These are phyloP conservation scores for Uncinocarpus reesii DNA, from an alignment of 2,329 filamentous ascomycete species.

Conservation along the genomic window DNA sequence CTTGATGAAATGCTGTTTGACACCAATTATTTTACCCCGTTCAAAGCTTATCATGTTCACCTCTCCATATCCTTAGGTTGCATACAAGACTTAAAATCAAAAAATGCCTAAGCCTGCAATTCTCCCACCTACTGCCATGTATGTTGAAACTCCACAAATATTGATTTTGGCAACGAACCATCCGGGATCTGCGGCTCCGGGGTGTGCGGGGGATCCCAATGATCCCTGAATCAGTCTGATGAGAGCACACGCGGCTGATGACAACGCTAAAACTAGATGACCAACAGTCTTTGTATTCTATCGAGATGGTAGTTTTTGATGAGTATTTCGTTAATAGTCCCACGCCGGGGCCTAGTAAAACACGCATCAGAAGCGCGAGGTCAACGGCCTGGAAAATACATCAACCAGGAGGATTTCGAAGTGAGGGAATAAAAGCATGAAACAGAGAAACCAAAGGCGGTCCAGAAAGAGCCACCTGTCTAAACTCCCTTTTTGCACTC, in stretches of 20 bases:
- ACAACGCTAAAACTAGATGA: too few species aligned
- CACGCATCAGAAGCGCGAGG: background rate
- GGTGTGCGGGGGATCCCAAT: too few species aligned
- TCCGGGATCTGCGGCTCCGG: background rate
- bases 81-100: too few species aligned
- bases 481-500: background rate
- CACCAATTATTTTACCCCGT: too few species aligned
- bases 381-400: background rate
- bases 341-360: constrained; percentile 10
- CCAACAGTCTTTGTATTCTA: constrained; percentile 7
- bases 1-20: too few species aligned
- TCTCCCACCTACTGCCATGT: too few species aligned
- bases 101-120: too few species aligned
- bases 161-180: background rate
- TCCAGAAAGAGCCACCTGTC: background rate
- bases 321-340: constrained; percentile 6
- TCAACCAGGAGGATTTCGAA: background rate
- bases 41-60: too few species aligned
- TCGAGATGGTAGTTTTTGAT: constrained; percentile 1
- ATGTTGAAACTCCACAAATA: too few species aligned
- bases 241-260: too few species aligned
- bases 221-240: too few species aligned
- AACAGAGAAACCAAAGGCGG: background rate
- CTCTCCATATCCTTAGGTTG: too few species aligned
- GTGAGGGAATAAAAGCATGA: background rate